Percentiles rank a stretch among this genome's conserved stretches.
These are phyloP conservation scores for Phaffia rhodozyma DNA, from an alignment of 1,284 basidiomycete genomes.

Conservation along the genomic window DNA sequence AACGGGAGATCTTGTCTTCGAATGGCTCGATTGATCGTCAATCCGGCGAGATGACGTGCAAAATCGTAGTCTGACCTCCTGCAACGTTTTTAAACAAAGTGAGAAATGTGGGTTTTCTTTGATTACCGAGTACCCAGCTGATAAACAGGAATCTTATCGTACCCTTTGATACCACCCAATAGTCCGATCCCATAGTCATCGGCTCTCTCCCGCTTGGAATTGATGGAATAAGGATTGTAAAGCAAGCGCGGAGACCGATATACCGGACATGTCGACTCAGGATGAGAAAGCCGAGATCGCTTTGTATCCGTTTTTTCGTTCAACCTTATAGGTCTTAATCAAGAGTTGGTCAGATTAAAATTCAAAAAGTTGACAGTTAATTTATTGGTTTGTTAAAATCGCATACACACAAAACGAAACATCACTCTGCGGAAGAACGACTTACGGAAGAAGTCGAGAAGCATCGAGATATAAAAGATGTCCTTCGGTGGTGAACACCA, in stretches of 20 bases:
- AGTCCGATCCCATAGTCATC: constrained; percentile 39
- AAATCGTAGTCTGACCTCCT: constrained; percentile 61
- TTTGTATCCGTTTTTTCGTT: too few species aligned
- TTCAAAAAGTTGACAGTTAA: too few species aligned
- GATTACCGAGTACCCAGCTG: too few species aligned
- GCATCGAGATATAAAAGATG: constrained; percentile 58
- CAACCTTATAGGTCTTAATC: too few species aligned
- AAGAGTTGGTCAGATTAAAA: too few species aligned
- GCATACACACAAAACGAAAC: not conserved
- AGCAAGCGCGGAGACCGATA: constrained; percentile 54
- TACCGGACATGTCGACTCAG: too few species aligned
- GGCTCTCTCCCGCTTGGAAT: too few species aligned
- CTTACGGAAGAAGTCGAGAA: constrained; percentile 11
- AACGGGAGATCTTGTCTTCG: not conserved
- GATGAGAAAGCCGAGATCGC: too few species aligned
- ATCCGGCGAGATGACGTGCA: constrained; percentile 52
- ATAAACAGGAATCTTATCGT: too few species aligned
- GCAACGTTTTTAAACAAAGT: too few species aligned
- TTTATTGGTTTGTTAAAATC: too few species aligned
- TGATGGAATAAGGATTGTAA: constrained; percentile 42
- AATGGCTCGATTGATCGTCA: constrained; percentile 24
- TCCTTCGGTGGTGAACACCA: constrained; percentile 84
- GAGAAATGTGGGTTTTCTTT: too few species aligned
- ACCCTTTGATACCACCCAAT: constrained; percentile 47
- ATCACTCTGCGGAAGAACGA: not conserved